Base-by-base conservation (phyloP, 108 stramenopile genomes). In the Nitzschia sp. region DNA sequence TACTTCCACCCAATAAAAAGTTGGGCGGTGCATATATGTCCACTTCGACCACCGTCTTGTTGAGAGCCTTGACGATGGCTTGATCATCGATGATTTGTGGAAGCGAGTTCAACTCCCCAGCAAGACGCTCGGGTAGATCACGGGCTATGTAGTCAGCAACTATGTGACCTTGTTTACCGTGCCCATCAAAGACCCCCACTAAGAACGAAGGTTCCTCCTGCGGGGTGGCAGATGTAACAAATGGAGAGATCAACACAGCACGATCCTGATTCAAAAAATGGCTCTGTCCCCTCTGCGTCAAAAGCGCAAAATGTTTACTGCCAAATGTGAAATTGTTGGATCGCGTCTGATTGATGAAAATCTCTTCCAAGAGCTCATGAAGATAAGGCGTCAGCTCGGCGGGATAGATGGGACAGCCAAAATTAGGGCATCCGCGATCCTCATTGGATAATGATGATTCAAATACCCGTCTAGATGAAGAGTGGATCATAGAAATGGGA, bases 101-200 rank as follows among this genome's bases (percentile, higher is more conserved):
- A 19, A 46, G 45, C 3, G 36, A 16, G 11, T 44, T 19, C 21
- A 81, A 50, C 47, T 85, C 83, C 2, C 66, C 38, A 9, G 84
- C 73, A 44, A 91, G 63, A 1, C 56, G 60, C 22, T 60, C 9
- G 2, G 90, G 83, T 17, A 91, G 47, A 48, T 79, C 72, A 32
- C 68, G 48, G 31, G 71, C 71, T 11, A 79, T 66, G 64, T 75
- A 78, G 54, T 78, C 46, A 0, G 91, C 76, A 8, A 86, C 78
- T 11, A 54, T 54, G 33, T 84, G 82, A 26, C 91, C 91, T 44
- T 71, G 47, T 16, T 63, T 44, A 35, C 82, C 86, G 44, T 92
- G 91, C 22, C 91, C 91, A 61, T 92, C 91, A 56, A 92, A 86
- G 15, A 89, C 38, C 3, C 81, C 84, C 31, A 83, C 58, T 2